Percentiles rank a stretch among this genome's conserved stretches.
Conservation (phyloP, 176 grass and related monocot species). For the Paspalum notatum region DNA sequence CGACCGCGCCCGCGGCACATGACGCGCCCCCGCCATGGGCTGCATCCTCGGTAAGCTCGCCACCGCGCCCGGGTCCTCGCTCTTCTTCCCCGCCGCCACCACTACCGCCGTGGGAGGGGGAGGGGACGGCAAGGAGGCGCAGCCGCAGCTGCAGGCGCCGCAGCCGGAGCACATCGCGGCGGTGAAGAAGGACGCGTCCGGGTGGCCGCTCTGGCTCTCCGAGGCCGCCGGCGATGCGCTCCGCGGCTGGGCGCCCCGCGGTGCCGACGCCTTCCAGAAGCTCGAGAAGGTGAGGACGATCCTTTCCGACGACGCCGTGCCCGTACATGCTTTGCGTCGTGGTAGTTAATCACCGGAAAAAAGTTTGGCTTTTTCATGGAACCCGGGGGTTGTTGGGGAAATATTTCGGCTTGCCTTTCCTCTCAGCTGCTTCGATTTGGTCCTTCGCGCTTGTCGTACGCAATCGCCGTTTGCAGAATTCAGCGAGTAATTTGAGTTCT, state of each 20-base stretch:
- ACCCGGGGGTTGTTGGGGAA: slow-evolving; percentile 13
- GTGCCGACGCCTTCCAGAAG: slow-evolving; percentile 83
- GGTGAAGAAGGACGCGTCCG: slow-evolving; percentile 54
- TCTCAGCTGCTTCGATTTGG: not conserved
- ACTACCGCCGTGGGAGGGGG: not conserved
- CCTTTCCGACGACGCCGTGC: not conserved
- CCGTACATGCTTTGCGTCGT: not conserved
- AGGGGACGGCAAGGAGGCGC: not conserved
- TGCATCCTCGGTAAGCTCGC: slow-evolving; percentile 81
- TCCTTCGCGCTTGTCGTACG: slow-evolving; percentile 10
- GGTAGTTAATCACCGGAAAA: slow-evolving; percentile 17
- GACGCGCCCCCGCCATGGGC: slow-evolving; percentile 66
- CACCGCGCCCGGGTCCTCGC: slow-evolving; percentile 42
- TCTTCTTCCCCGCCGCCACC: slow-evolving; percentile 52
- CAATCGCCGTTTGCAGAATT: slow-evolving; percentile 17
- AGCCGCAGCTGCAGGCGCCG: slow-evolving; percentile 45
- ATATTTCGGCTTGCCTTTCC: slow-evolving; percentile 3
- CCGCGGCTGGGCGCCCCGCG: slow-evolving; percentile 73
- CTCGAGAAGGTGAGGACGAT: slow-evolving; percentile 73
- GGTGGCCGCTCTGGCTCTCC: slow-evolving; percentile 93
- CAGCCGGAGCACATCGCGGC: slow-evolving; percentile 49
- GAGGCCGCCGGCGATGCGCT: slow-evolving; percentile 74
- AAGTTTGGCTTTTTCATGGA: slow-evolving; percentile 4
- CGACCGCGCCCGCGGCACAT: slow-evolving; percentile 40
- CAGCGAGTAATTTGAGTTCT: slow-evolving; percentile 24